Base-by-base conservation (phyloP, 768 basidiomycete genomes). In the Amanita inopinata region DNA sequence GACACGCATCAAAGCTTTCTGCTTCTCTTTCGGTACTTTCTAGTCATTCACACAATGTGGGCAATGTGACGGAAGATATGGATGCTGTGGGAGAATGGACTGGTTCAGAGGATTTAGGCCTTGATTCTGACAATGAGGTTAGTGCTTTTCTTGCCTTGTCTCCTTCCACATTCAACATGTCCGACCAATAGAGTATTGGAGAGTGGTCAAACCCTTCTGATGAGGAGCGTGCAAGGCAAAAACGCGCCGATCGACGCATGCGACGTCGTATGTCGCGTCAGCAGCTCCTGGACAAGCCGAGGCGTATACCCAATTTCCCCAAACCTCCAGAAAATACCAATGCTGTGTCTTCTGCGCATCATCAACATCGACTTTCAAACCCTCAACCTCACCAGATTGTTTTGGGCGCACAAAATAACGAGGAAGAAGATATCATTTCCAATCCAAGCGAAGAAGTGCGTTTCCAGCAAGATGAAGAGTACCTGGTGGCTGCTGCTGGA, bases 191-290 rank as follows among this genome's bases (percentile, higher is more conserved):
- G 80, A 88, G 84, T 51, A 80, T 87, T 37, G 86, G 85, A 19
- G 87, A 91, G 62, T 91, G 76, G 74, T 91, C 88, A 17, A 91
- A 91, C 53, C 88, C 88, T 12, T 91, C 88, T 18, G 88, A 91
- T 54, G 88, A 91, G 59, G 88, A 91, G 55, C 74, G 81, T 20
- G 86, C 82, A 3, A 75, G 86, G 15, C 78, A 78, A 48, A 61
- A 70, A 22, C 76, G 84, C 22, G 60, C 74, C 33, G 75, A 81
- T 32, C 76, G 80, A 33, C 77, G 83, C 28, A 58, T 75, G 44
- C 74, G 74, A 25, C 74, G 76, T 23, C 61, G 62, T 50, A 59
- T 54, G 48, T 63, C 61, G 2, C 70, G 65, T 12, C 73, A 57
- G 8, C 70, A 64, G 18, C 69, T 73, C 43, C 56, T 68, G 1